Percentiles rank a stretch among this genome's conserved stretches.
Conservation (phyloP, 768 basidiomycete genomes). For the Russula compacta region DNA sequence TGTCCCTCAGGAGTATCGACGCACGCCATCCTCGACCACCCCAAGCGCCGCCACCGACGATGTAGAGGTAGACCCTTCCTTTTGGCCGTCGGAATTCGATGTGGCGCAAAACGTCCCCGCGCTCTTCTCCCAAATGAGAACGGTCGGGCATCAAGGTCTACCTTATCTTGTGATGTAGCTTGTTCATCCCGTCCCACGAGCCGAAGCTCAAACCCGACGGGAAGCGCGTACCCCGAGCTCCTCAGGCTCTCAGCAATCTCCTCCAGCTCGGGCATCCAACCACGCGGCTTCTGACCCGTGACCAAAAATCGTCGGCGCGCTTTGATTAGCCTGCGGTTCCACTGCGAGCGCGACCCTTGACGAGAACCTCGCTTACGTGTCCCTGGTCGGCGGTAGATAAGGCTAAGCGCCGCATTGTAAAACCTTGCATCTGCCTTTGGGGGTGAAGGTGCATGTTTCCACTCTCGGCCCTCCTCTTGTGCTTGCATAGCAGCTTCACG, state of each 20-base stretch:
- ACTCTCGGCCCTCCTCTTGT: neutral
- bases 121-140: neutral
- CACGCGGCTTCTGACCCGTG: neutral
- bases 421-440: slow-evolving; percentile 47
- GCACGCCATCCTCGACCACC: neutral
- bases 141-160: neutral
- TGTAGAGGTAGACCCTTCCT: slow-evolving; percentile 19
- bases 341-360: slow-evolving; percentile 26
- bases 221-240: slow-evolving; percentile 9
- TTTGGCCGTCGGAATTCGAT: slow-evolving; percentile 19
- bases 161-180: neutral
- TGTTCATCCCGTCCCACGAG: slow-evolving; percentile 9
- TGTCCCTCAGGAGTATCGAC: neutral
- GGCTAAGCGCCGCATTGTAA: slow-evolving; percentile 51
- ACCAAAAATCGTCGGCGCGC: slow-evolving; percentile 15
- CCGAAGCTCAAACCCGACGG: slow-evolving; percentile 8
- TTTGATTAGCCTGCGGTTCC: slow-evolving; percentile 21
- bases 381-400: slow-evolving; percentile 24
- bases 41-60: neutral
- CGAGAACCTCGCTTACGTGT: slow-evolving; percentile 16
- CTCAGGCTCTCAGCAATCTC: slow-evolving; percentile 5
- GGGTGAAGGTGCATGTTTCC: neutral
- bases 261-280: slow-evolving; percentile 14
- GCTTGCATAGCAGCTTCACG: neutral
- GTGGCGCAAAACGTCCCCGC: neutral